Evolutionary conservation across 225 moss, liverwort and hornwort genomes (phyloP), one percentile per base, ranked within the genome.

Genomic region (Physcomitrellopsis africana): DNA sequence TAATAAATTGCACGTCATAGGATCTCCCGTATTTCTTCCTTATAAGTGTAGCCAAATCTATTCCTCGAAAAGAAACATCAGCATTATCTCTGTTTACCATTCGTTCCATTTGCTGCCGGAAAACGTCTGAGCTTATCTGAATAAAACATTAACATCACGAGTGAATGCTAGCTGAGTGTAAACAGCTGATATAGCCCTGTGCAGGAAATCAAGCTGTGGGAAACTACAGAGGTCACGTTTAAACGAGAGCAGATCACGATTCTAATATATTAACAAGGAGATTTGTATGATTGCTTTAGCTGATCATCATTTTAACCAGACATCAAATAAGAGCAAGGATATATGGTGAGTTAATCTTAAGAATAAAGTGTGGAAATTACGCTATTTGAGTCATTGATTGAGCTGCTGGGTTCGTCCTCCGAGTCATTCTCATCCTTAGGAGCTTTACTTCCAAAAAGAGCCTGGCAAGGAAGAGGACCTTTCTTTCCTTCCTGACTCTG

Each of bases 11-110:
- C 78, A 99, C 97, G 69, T 99, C 97, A 67, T 99, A 99, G 13
- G 97, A 99, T 82, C 95, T 90, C 59, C 97, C 97, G 72, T 99
- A 99, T 63, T 99, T 99, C 77, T 93, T 93, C 73, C 97, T 84
- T 72, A 99, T 89, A 32, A 99, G 77, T 71, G 87, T 90, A 24
- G 97, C 97, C 75, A 99, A 79, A 84, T 99, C 97, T 78, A 93
- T 99, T 66, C 97, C 97, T 81, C 91, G 87, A 83, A 99, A 99
- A 49, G 89, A 86, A 67, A 91, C 91, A 80, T 97, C 93, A 68
- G 93, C 93, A 64, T 80, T 92, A 61, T 80, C 86, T 53, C 54
- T 70, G 80, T 73, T 80, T 61, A 99, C 64, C 97, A 99, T 99
- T 73, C 85, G 84, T 84, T 99, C 92, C 90, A 99, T 99, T 78